phyloP scores from a whole-genome alignment of 1,284 basidiomycete genomes.

The Apiotrichum laibachii region DNA sequence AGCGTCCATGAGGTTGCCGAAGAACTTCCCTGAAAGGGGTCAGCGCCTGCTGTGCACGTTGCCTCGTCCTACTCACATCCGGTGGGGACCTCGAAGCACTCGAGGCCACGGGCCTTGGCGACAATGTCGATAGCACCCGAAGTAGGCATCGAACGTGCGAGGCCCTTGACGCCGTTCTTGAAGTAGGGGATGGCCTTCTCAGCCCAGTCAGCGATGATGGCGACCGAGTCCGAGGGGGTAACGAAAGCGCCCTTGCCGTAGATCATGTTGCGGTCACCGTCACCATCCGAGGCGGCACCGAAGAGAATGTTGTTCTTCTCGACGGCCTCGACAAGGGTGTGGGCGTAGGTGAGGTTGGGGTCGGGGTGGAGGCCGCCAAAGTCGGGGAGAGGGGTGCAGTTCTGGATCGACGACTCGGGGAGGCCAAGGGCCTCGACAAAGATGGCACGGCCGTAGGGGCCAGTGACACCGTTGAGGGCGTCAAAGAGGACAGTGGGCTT shows the following conservation, averaged over 20 bases:
- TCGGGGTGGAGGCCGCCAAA: constrained; percentile 98
- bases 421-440: constrained; percentile 83
- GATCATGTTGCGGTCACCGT: constrained; percentile 99
- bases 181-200: constrained; percentile 96
- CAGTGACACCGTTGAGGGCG: constrained; percentile 93
- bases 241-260: constrained; percentile 98
- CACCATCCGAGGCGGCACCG: constrained; percentile 94
- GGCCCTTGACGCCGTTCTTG: constrained; percentile 84
- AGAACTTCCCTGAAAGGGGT: constrained; percentile 84
- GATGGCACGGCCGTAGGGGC: constrained; percentile 89
- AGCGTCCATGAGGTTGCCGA: constrained; percentile 99
- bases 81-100: constrained; percentile 95
- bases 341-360: constrained; percentile 97
- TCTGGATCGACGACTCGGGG: constrained; percentile 77
- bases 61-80: constrained; percentile 57
- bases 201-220: constrained; percentile 96
- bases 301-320: constrained; percentile 84
- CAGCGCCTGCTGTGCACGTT: constrained; percentile 1
- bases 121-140: constrained; percentile 95
- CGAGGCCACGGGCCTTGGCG: constrained; percentile 88
- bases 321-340: constrained; percentile 87
- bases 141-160: constrained; percentile 96
- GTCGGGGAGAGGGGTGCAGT: constrained; percentile 85
- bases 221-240: constrained; percentile 94
- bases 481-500: constrained; percentile 92